Conservation (phyloP, 768 basidiomycete genomes). For the Gloeostereum incarnatum region DNA sequence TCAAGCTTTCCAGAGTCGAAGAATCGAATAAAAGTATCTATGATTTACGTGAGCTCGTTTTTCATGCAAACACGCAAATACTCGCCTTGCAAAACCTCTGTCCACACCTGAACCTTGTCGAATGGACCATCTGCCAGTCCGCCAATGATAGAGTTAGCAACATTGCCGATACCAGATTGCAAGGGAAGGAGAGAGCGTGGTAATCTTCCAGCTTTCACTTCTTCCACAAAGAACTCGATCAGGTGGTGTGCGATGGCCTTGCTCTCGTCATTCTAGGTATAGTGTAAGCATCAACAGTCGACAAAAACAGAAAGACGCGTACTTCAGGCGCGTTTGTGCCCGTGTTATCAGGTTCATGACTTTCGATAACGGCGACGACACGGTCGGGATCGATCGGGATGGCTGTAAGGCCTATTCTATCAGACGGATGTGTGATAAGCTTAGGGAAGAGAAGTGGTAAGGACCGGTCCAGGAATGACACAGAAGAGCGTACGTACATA, state of each 20-base stretch:
- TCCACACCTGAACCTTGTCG: conserved; percentile 40
- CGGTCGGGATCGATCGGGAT: conserved; percentile 41
- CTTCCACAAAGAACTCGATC: conserved; percentile 32
- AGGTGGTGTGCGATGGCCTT: conserved; percentile 33
- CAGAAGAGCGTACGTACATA: conserved; percentile 16
- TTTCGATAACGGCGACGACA: conserved; percentile 34
- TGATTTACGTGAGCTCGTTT: not conserved
- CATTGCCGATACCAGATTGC: conserved; percentile 39
- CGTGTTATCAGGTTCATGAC: conserved; percentile 32
- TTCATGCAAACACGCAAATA: not conserved
- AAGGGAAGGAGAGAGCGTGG: conserved; percentile 33
- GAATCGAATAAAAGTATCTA: conserved; percentile 35
- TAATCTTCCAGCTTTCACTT: conserved; percentile 30
- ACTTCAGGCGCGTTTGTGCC: conserved; percentile 34
- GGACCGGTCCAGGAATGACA: not conserved
- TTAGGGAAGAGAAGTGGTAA: conserved; percentile 10
- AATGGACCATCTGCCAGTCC: conserved; percentile 39
- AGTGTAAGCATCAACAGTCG: not conserved
- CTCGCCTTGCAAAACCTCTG: conserved; percentile 34
- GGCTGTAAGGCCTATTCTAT: conserved; percentile 33
- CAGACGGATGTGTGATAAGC: conserved; percentile 32
- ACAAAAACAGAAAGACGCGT: conserved; percentile 3
- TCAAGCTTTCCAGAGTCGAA: conserved; percentile 36
- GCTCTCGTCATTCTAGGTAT: conserved; percentile 25
- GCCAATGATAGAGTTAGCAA: conserved; percentile 40